phyloP scores from a whole-genome alignment of 768 basidiomycete genomes.

The Suillus sp. region DNA sequence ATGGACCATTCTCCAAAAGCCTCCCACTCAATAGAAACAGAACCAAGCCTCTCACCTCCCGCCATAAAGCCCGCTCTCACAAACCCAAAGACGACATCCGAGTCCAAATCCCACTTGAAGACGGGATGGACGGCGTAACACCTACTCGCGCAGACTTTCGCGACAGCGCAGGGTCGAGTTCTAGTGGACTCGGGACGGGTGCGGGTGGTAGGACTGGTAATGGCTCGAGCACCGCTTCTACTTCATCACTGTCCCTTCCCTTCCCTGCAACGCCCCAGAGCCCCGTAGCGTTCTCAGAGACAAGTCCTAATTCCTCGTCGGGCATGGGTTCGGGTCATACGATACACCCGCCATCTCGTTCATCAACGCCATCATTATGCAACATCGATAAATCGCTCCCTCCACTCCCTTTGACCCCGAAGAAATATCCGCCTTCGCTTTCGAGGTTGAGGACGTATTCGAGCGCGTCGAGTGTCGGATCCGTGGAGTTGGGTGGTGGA shows the following conservation, averaged over 20 bases:
- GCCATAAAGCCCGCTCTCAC: background rate
- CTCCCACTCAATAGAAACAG: background rate
- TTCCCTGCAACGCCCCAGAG: constrained; percentile 34
- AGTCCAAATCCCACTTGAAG: background rate
- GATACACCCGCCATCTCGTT: constrained; percentile 30
- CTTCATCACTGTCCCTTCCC: constrained; percentile 31
- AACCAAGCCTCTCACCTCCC: background rate
- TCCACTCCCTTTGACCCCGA: constrained; percentile 24
- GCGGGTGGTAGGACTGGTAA: background rate
- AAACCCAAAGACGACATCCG: background rate
- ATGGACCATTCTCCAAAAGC: background rate
- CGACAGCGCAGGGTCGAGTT: constrained; percentile 26
- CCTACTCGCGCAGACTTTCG: constrained; percentile 34
- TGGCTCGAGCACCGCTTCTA: constrained; percentile 25
- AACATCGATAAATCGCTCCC: constrained; percentile 36
- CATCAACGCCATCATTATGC: constrained; percentile 22
- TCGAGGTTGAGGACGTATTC: constrained; percentile 38
- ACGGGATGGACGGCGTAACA: constrained; percentile 24
- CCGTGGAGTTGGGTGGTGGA: constrained; percentile 19
- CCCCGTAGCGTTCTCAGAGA: constrained; percentile 10
- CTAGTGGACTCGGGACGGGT: constrained; percentile 17
- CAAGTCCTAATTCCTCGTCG: background rate
- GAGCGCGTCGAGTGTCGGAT: constrained; percentile 26
- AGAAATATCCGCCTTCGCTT: constrained; percentile 25
- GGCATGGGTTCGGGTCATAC: background rate